phyloP scores from a whole-genome alignment of 352 stramenopile genomes.

The Phytophthora quininea region DNA sequence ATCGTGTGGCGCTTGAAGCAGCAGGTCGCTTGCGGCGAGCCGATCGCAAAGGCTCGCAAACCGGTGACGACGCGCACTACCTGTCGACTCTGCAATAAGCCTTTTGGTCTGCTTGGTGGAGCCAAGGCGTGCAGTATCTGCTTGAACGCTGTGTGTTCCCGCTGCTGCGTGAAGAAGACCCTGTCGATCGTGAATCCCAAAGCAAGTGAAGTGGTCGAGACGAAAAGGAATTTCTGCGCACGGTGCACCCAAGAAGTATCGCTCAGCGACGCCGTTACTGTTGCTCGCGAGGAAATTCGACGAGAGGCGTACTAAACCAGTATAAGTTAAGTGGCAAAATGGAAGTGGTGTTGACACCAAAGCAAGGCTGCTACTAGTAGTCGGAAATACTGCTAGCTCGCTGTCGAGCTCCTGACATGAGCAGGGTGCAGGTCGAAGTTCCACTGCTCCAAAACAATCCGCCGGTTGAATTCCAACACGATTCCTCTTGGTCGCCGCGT shows the following conservation, averaged over 20 bases:
- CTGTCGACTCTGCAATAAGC: constrained; percentile 30
- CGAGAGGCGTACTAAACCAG: constrained; percentile 1
- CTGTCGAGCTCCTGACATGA: constrained; percentile 10
- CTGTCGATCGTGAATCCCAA: constrained; percentile 11
- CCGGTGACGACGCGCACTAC: constrained; percentile 16
- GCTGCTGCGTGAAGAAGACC: constrained; percentile 35
- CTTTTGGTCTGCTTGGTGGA: constrained; percentile 13
- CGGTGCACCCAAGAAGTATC: constrained; percentile 21
- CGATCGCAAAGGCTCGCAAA: constrained; percentile 11
- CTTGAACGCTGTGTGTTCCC: constrained; percentile 26
- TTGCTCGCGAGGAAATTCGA: constrained; percentile 27
- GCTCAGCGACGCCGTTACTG: constrained; percentile 15
- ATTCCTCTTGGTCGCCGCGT: constrained; percentile 1
- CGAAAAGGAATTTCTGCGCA: constrained; percentile 26
- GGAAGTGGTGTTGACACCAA: neutral
- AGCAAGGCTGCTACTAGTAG: neutral
- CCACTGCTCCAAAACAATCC: constrained; percentile 12
- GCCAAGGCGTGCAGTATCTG: constrained; percentile 27
- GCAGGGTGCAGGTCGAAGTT: constrained; percentile 8
- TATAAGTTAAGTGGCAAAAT: neutral
- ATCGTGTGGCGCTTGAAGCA: constrained; percentile 43
- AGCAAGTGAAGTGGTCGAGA: constrained; percentile 10
- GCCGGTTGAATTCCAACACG: constrained; percentile 6
- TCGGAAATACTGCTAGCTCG: constrained; percentile 24
- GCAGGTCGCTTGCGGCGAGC: constrained; percentile 16